phyloP scores from a whole-genome alignment of 768 basidiomycete species.

The Amanita jacksonii region DNA sequence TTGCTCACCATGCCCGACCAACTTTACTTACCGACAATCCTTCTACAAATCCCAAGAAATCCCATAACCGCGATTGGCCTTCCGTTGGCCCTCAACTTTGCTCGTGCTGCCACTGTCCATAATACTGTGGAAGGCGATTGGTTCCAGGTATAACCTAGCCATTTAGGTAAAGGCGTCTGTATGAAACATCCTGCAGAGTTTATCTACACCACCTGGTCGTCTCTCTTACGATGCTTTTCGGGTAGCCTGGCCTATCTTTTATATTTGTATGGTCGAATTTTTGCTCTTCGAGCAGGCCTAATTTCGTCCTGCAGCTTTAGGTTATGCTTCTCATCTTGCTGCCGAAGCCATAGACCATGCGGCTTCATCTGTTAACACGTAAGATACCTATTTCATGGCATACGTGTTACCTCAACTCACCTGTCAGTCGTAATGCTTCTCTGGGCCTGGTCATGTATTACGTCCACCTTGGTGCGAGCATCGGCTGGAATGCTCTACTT shows the following conservation, averaged over 20 bases:
- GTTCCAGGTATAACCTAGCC: constrained; percentile 39
- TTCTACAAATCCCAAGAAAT: constrained; percentile 46
- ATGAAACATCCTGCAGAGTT: constrained; percentile 22
- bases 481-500: constrained; percentile 57
- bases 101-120: constrained; percentile 39
- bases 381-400: constrained; percentile 6
- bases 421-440: constrained; percentile 26
- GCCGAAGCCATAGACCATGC: constrained; percentile 42
- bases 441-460: constrained; percentile 50
- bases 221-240: constrained; percentile 47
- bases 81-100: constrained; percentile 45
- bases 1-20: constrained; percentile 24
- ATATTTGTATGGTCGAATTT: constrained; percentile 19
- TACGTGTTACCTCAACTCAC: neutral
- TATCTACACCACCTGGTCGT: constrained; percentile 40
- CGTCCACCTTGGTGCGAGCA: constrained; percentile 48
- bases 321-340: constrained; percentile 57
- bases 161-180: neutral
- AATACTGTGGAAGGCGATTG: constrained; percentile 40
- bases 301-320: constrained; percentile 35
- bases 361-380: constrained; percentile 32
- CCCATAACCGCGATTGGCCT: constrained; percentile 50
- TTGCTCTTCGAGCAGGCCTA: constrained; percentile 7
- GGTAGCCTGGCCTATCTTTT: constrained; percentile 47
- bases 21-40: constrained; percentile 35